Conservation (phyloP, 2,329 filamentous ascomycete species). For the Coniochaeta sp. region DNA sequence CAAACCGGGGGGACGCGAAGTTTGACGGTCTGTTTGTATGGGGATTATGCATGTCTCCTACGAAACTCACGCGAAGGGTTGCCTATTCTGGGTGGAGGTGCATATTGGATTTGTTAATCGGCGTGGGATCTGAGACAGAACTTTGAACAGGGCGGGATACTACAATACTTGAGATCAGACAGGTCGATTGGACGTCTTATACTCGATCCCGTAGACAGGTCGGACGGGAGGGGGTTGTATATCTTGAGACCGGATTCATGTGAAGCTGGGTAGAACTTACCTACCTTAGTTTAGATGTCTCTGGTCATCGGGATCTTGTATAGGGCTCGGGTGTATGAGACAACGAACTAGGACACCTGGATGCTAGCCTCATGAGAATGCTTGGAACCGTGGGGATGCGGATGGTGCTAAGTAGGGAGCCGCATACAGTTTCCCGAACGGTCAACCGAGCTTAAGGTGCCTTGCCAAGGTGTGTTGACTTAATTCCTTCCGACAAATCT, state of each 20-base stretch:
- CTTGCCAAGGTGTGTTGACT: not conserved
- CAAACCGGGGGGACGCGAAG: not conserved
- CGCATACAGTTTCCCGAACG: not conserved
- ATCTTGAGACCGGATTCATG: no score
- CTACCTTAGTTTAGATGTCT: no score
- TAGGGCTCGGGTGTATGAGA: no score
- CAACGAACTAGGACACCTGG: no score
- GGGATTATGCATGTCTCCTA: not conserved
- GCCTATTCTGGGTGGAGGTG: not conserved
- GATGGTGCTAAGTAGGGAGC: not conserved
- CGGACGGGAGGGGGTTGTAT: no score
- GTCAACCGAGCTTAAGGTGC: not conserved
- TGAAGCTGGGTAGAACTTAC: no score
- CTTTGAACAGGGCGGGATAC: not conserved
- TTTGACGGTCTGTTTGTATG: not conserved
- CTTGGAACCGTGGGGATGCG: no score
- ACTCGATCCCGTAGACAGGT: no score
- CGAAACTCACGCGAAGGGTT: constrained; percentile 1
- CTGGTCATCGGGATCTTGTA: no score
- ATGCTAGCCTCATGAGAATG: not conserved
- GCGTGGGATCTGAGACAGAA: not conserved
- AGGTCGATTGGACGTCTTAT: no score
- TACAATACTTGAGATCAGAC: no score
- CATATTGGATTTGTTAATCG: not conserved
- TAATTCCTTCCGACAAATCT: not conserved